Evolutionary conservation across 106 monocot species (phyloP).

Genomic region (Platanthera zijinensis): DNA sequence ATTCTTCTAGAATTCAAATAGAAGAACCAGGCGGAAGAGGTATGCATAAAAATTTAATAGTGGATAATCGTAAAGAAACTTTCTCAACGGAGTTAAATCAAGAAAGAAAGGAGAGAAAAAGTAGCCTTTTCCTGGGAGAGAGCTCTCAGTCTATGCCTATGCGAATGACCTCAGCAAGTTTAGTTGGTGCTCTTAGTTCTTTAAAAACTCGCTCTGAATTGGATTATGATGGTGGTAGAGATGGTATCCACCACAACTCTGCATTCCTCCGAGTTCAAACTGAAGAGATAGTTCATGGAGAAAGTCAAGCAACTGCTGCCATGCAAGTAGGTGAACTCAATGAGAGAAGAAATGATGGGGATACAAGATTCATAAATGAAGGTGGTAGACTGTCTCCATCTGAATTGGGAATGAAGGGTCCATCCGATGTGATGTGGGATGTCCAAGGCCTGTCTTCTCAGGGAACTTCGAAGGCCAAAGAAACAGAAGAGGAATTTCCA

Average conservation of each 20-base stretch:
- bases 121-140: background rate
- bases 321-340: slow-evolving; percentile 5
- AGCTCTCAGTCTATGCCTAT: slow-evolving; percentile 1
- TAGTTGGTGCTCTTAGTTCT: background rate
- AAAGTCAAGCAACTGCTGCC: slow-evolving; percentile 7
- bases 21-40: background rate
- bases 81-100: background rate
- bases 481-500: slow-evolving; percentile 15
- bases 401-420: slow-evolving; percentile 33
- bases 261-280: background rate
- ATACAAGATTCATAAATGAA: slow-evolving; percentile 14
- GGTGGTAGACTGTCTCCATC: slow-evolving; percentile 25
- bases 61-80: slow-evolving; percentile 5
- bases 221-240: slow-evolving; percentile 1
- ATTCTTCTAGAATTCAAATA: background rate
- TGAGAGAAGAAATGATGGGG: slow-evolving; percentile 6
- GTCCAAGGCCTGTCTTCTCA: slow-evolving; percentile 24
- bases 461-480: slow-evolving; percentile 23
- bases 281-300: background rate
- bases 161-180: background rate
- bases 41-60: background rate
- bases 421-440: slow-evolving; percentile 71
- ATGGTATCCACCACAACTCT: slow-evolving; percentile 4
- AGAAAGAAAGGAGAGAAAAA: slow-evolving; percentile 7
- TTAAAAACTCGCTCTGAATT: background rate